Percentiles rank a stretch among this genome's conserved stretches.
These are phyloP conservation scores for Wallacemonas collosoma DNA, from an alignment of 208 protist species.

Conservation along the genomic window DNA sequence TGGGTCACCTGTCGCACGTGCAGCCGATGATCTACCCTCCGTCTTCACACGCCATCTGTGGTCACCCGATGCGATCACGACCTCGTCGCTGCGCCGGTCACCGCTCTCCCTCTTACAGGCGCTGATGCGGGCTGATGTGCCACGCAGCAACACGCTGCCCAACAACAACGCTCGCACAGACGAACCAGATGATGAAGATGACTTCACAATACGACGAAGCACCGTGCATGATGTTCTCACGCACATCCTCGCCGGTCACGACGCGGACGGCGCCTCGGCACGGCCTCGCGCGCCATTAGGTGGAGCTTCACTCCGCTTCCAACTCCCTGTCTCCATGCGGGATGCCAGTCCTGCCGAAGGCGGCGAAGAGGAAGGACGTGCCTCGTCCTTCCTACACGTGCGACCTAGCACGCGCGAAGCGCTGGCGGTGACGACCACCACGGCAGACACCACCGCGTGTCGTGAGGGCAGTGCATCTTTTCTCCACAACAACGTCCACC, in stretches of 20 bases:
- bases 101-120: not conserved
- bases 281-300: not conserved
- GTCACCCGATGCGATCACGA: not conserved
- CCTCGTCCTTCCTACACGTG: slow-evolving; percentile 8
- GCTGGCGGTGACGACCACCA: not conserved
- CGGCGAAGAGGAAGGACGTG: not conserved
- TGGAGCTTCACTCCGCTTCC: slow-evolving; percentile 2
- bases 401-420: slow-evolving; percentile 7
- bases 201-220: slow-evolving; percentile 12
- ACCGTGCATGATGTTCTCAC: slow-evolving; percentile 13
- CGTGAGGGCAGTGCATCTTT: slow-evolving; percentile 14
- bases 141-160: too few species aligned
- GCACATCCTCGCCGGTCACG: not conserved
- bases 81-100: not conserved
- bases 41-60: not conserved
- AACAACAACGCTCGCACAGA: not conserved
- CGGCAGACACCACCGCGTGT: not conserved
- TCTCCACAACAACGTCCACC: not conserved
- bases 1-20: too few species aligned
- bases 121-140: not conserved
- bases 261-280: not conserved
- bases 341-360: not conserved
- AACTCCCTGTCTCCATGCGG: not conserved
- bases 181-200: not conserved
- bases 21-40: too few species aligned